Evolutionary conservation across 345 rosid genomes (phyloP).

Genomic region (Clarkia xantiana): DNA sequence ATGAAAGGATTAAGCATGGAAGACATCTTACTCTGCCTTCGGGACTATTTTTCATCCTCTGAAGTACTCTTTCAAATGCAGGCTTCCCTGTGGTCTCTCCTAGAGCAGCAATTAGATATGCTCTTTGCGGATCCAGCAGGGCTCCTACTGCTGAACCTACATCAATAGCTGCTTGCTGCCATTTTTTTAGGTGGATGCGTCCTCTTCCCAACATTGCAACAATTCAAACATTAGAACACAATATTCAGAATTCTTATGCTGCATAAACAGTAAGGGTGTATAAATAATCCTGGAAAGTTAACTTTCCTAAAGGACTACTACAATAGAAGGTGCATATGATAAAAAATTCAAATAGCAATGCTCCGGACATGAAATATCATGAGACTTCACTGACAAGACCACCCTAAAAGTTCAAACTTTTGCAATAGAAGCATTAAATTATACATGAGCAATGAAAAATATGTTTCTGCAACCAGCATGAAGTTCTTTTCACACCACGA

Average conservation of each 20-base stretch:
- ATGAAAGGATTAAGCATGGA: neutral
- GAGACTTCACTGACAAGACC: too few species aligned
- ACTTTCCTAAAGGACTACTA: neutral
- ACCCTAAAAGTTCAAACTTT: too few species aligned
- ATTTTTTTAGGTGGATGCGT: constrained; percentile 16
- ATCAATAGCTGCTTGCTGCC: constrained; percentile 36
- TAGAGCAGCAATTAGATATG: constrained; percentile 30
- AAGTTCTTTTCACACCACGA: too few species aligned
- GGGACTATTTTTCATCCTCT: constrained; percentile 26
- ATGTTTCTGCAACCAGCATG: too few species aligned
- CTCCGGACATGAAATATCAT: too few species aligned
- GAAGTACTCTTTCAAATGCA: constrained; percentile 28
- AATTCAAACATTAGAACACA: neutral
- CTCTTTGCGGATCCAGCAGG: constrained; percentile 27
- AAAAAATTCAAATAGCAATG: neutral
- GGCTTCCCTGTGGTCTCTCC: constrained; percentile 34
- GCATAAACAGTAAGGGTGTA: too few species aligned
- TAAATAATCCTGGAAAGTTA: too few species aligned
- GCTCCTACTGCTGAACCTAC: constrained; percentile 32
- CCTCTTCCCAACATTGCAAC: constrained; percentile 17
- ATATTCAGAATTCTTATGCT: neutral
- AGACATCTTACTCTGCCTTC: constrained; percentile 24
- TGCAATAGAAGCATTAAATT: too few species aligned
- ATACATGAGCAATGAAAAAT: too few species aligned
- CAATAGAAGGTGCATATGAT: neutral